Conservation (phyloP, 2,329 filamentous ascomycete genomes). For the Grosmannia penicillata region DNA sequence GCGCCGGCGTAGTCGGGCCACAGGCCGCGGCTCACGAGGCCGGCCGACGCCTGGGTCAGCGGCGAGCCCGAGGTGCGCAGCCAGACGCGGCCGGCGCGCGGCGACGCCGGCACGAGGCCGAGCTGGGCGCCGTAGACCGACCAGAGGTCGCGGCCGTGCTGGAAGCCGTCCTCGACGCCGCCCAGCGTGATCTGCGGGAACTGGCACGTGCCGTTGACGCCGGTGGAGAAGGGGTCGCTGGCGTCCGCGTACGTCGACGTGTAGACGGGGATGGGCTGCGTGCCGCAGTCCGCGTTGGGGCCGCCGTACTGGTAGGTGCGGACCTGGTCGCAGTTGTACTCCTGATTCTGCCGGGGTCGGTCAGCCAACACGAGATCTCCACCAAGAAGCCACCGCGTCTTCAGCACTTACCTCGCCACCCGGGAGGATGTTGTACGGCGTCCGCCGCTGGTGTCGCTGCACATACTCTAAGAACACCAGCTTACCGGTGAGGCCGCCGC, state of each 20-base stretch:
- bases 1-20: slow-evolving; percentile 2
- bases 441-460: slow-evolving; percentile 5
- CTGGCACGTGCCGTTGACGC: slow-evolving; percentile 2
- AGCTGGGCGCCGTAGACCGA: slow-evolving; percentile 2
- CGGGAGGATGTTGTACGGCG: slow-evolving; percentile 4
- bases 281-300: neutral
- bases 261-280: slow-evolving; percentile 2
- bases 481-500: neutral
- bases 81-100: neutral
- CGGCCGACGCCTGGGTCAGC: slow-evolving; percentile 1
- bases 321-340: slow-evolving; percentile 1
- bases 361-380: neutral
- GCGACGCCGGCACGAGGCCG: slow-evolving; percentile 1
- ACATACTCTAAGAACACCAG: slow-evolving; percentile 2
- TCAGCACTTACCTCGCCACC: neutral
- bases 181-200: slow-evolving; percentile 3
- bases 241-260: neutral
- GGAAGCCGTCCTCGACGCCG: slow-evolving; percentile 2
- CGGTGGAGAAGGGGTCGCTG: neutral
- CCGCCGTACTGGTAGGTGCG: neutral
- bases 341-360: neutral
- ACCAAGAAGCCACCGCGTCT: neutral
- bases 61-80: slow-evolving; percentile 1
- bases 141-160: slow-evolving; percentile 3
- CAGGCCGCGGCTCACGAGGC: neutral